These are phyloP conservation scores for Peribolospora baueri DNA, from an alignment of 768 basidiomycete genomes.

Conservation along the genomic window DNA sequence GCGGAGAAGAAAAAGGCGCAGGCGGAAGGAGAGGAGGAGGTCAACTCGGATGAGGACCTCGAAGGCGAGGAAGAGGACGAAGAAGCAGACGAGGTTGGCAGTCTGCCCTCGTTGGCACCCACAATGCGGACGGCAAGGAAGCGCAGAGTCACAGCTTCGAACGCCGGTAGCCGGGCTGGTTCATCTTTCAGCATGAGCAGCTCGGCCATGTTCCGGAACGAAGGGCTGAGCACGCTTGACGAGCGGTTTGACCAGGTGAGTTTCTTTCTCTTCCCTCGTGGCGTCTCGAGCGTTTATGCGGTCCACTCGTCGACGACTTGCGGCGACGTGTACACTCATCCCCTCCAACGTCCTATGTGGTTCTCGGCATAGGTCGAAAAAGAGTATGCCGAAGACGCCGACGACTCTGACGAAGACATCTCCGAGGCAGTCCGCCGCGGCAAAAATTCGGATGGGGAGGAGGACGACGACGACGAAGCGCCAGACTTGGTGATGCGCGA, in stretches of 20 bases:
- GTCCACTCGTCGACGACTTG: too few species aligned
- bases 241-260: conserved; percentile 79
- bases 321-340: too few species aligned
- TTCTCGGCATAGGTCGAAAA: conserved; percentile 37
- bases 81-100: conserved; percentile 16
- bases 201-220: conserved; percentile 81
- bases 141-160: too few species aligned
- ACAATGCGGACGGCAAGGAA: too few species aligned
- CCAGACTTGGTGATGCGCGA: conserved; percentile 41
- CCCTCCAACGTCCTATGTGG: too few species aligned
- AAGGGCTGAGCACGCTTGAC: conserved; percentile 64
- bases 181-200: conserved; percentile 94
- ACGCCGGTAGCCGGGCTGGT: conserved; percentile 17
- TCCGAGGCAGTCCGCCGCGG: conserved; percentile 28
- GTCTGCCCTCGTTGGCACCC: conserved; percentile 9
- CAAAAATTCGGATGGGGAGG: conserved; percentile 20
- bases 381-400: conserved; percentile 40
- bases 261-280: not conserved
- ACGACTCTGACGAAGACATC: conserved; percentile 29
- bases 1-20: conserved; percentile 20
- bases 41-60: conserved; percentile 21
- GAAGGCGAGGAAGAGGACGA: conserved; percentile 20
- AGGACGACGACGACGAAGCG: conserved; percentile 19
- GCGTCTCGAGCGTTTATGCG: too few species aligned
- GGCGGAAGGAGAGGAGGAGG: conserved; percentile 15